These are phyloP conservation scores for Camptophora hylomeconis DNA, from an alignment of 2,329 filamentous ascomycete species.

Conservation along the genomic window DNA sequence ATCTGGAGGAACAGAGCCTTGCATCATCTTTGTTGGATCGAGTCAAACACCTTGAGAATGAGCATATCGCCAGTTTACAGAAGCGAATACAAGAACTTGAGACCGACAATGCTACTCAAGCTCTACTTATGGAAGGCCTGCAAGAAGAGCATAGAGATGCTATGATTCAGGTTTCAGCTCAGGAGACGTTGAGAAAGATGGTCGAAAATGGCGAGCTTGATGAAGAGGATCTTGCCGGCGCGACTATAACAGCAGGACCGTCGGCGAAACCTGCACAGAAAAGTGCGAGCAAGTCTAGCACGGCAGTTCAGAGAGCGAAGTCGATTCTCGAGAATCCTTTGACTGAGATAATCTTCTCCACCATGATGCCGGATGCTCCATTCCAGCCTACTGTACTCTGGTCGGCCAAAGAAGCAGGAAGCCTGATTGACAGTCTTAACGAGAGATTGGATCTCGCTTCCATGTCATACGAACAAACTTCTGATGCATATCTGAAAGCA, in stretches of 20 bases:
- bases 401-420: conserved; percentile 5
- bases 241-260: conserved; percentile 6
- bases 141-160: conserved; percentile 15
- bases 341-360: neutral
- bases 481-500: too few relatives aligned
- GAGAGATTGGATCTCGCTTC: too few relatives aligned
- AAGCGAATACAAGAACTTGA: conserved; percentile 21
- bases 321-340: neutral
- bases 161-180: conserved; percentile 16
- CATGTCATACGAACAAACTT: too few relatives aligned
- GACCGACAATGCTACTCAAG: conserved; percentile 18
- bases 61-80: conserved; percentile 44
- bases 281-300: conserved; percentile 1
- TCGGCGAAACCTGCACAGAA: neutral
- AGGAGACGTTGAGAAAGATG: conserved; percentile 14
- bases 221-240: conserved; percentile 55
- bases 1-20: conserved; percentile 77
- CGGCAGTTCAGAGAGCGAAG: neutral
- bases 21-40: conserved; percentile 67
- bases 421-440: too few relatives aligned
- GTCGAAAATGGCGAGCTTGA: conserved; percentile 56
- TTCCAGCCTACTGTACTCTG: neutral
- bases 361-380: neutral
- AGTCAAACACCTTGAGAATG: conserved; percentile 50
- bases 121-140: conserved; percentile 15